These are phyloP conservation scores for Rhynchosporium agropyri DNA, from an alignment of 2,329 filamentous ascomycete genomes.

Conservation along the genomic window DNA sequence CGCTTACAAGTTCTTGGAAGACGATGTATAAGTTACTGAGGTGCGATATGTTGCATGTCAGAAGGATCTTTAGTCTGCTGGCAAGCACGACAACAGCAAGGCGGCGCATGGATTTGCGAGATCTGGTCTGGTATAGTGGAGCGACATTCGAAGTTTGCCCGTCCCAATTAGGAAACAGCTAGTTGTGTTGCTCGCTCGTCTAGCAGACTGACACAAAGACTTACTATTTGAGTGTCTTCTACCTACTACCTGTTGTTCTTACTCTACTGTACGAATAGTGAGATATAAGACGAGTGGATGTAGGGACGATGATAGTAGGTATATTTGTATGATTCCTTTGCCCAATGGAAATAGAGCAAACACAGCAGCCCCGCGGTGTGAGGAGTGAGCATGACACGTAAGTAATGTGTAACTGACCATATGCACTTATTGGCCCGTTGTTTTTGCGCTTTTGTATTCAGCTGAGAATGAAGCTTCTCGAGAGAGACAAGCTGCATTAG, in stretches of 20 bases:
- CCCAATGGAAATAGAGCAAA: conserved; percentile 12
- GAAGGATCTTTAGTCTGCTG: conserved; percentile 64
- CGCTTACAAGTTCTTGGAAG: conserved; percentile 95
- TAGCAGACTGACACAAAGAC: conserved; percentile 24
- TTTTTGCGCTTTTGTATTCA: not conserved
- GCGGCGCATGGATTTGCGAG: conserved; percentile 61
- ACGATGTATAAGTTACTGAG: conserved; percentile 68
- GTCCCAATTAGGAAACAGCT: conserved; percentile 39
- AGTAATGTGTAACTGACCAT: conserved; percentile 6
- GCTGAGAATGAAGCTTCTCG: too few relatives aligned
- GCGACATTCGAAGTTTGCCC: conserved; percentile 32
- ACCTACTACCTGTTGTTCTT: conserved; percentile 11
- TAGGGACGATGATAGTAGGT: not conserved
- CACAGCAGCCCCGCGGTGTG: conserved; percentile 4
- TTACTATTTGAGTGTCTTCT: conserved; percentile 18
- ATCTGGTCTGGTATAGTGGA: conserved; percentile 50
- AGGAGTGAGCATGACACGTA: not conserved
- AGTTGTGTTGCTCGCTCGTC: conserved; percentile 30
- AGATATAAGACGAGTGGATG: not conserved
- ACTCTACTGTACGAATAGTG: not conserved
- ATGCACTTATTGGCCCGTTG: not conserved
- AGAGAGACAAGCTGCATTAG: not conserved
- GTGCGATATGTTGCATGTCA: conserved; percentile 55
- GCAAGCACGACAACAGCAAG: conserved; percentile 48
- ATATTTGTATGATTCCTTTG: conserved; percentile 12